Conservation (phyloP, 257 asterid genomes). For the Capsicum pubescens region DNA sequence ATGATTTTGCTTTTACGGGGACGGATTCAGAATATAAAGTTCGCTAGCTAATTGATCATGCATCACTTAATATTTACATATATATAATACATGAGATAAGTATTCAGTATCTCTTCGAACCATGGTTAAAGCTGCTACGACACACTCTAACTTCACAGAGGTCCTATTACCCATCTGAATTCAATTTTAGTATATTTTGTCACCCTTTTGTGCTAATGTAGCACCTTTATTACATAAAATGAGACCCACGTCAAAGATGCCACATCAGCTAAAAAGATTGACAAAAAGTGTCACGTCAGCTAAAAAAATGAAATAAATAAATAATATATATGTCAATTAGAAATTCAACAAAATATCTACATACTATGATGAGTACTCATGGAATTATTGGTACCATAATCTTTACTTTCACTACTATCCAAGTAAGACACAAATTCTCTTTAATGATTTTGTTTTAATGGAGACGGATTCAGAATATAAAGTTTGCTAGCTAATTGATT, state of each 20-base stretch:
- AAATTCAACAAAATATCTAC: neutral
- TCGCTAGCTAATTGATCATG: neutral
- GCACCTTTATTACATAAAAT: too few species aligned
- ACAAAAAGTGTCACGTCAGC: too few species aligned
- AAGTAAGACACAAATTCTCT: slow-evolving; percentile 33
- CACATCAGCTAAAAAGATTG: too few species aligned
- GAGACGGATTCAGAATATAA: neutral
- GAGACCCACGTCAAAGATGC: too few species aligned
- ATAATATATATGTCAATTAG: too few species aligned
- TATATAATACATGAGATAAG: neutral
- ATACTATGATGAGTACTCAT: slow-evolving; percentile 40
- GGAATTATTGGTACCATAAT: slow-evolving; percentile 55
- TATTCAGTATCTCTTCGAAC: too few species aligned
- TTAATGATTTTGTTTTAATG: neutral
- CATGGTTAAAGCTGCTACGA: too few species aligned
- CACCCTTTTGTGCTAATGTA: too few species aligned
- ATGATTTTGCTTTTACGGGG: neutral
- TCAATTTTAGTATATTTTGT: too few species aligned
- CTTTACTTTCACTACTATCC: slow-evolving; percentile 41
- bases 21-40: neutral
- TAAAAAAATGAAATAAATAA: too few species aligned
- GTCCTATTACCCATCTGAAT: too few species aligned
- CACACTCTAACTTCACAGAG: too few species aligned
- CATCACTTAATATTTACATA: neutral
- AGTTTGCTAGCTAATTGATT: neutral